These are phyloP conservation scores for Novymonas esmeraldas DNA, from an alignment of 208 protist species.

Conservation along the genomic window DNA sequence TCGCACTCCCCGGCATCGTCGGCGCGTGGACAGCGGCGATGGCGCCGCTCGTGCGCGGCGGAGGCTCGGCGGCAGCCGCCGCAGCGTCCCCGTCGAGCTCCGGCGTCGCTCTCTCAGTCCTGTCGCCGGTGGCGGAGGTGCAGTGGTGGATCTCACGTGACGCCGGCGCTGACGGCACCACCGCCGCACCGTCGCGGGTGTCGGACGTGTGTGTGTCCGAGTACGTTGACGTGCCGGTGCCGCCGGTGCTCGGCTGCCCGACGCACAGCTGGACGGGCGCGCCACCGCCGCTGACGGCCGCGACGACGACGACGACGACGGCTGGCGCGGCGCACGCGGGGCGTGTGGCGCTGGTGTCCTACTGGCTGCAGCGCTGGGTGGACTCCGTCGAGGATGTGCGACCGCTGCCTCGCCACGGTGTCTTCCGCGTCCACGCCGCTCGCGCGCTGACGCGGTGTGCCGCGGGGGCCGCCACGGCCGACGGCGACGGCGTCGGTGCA, in stretches of 20 bases:
- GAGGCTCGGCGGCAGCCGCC: background rate
- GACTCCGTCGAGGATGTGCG: constrained; percentile 8
- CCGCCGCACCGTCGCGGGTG: background rate
- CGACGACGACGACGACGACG: background rate
- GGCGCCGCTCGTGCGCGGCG: no score
- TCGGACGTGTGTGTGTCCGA: background rate
- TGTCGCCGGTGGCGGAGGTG: constrained; percentile 26
- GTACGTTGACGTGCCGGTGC: constrained; percentile 2
- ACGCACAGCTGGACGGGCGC: constrained; percentile 3
- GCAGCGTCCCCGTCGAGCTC: background rate
- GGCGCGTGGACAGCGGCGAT: background rate
- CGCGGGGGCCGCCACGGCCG: no score
- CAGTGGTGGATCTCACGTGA: constrained; percentile 25
- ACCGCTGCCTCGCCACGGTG: background rate
- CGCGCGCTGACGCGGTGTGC: background rate
- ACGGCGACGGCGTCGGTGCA: no score
- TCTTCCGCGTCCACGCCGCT: constrained; percentile 5
- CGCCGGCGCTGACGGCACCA: no score
- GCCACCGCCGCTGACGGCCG: background rate
- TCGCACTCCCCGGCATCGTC: background rate
- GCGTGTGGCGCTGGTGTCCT: background rate
- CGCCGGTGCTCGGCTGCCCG: constrained; percentile 17
- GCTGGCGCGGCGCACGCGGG: background rate
- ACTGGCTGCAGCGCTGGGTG: constrained; percentile 25
- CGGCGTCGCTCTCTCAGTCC: constrained; percentile 1